Evolutionary conservation across 2,329 filamentous ascomycete genomes (phyloP).

Genomic region (Colletotrichum brevisporum): DNA sequence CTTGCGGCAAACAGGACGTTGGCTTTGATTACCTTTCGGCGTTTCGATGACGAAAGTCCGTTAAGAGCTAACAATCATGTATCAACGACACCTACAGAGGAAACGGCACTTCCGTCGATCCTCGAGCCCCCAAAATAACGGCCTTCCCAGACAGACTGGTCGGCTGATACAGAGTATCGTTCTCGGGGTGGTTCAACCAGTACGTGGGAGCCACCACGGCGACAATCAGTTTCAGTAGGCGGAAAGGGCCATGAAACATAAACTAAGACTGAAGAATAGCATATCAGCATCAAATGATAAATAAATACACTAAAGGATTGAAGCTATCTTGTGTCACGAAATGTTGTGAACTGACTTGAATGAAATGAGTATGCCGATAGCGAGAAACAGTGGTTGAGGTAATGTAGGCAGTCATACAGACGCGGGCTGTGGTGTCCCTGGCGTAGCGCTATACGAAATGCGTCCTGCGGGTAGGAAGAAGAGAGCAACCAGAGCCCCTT

Average conservation of each 20-base stretch:
- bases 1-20: neutral
- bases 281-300: too few species aligned
- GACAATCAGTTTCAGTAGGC: neutral
- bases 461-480: conserved; percentile 70
- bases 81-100: neutral
- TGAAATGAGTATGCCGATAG: too few species aligned
- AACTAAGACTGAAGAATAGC: neutral
- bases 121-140: neutral
- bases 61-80: neutral
- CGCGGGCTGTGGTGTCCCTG: conserved; percentile 58
- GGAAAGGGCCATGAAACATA: neutral
- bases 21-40: neutral
- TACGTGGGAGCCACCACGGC: neutral
- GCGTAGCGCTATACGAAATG: conserved; percentile 63
- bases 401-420: conserved; percentile 5
- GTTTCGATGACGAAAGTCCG: neutral
- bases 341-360: too few species aligned
- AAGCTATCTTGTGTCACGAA: too few species aligned
- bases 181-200: neutral
- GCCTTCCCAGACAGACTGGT: neutral
- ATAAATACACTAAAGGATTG: too few species aligned
- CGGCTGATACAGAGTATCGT: neutral
- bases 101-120: neutral
- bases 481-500: conserved; percentile 64
- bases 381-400: too few species aligned